phyloP scores from a whole-genome alignment of 148 eudicot species.

The Fagopyrum tataricum region DNA sequence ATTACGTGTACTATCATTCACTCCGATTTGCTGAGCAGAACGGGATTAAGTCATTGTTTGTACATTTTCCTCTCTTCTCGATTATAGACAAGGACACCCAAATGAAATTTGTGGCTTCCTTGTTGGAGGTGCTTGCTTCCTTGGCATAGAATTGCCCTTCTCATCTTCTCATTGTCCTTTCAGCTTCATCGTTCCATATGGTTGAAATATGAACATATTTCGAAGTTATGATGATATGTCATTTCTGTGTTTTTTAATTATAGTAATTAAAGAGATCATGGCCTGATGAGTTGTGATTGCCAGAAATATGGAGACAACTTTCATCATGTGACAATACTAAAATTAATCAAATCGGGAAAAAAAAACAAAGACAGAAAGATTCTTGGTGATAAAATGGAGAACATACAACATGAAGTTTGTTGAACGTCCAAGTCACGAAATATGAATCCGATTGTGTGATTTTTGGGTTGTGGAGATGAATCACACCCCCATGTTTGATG shows the following conservation, averaged over 20 bases:
- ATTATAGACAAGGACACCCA: constrained; percentile 81
- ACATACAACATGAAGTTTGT: neutral
- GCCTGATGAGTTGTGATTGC: neutral
- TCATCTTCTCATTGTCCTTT: neutral
- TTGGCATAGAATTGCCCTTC: constrained; percentile 17
- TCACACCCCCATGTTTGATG: too few relatives aligned
- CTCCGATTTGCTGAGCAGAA: constrained; percentile 85
- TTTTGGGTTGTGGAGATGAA: too few relatives aligned
- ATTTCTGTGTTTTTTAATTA: neutral
- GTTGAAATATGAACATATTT: neutral
- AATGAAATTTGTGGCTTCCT: constrained; percentile 77
- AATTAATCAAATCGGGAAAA: neutral
- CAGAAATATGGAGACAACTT: neutral
- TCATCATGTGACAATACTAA: neutral
- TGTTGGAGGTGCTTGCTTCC: constrained; percentile 83
- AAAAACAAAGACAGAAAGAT: neutral
- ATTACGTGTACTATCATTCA: constrained; percentile 94
- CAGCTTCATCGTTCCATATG: neutral
- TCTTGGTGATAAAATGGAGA: neutral
- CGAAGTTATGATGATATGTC: neutral
- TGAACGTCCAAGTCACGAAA: neutral
- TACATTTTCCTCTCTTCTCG: constrained; percentile 84
- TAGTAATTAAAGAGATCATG: too few relatives aligned
- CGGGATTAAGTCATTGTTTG: constrained; percentile 75
- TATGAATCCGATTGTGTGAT: too few relatives aligned